Base-by-base conservation (phyloP, 352 stramenopile genomes). In the Globisporangium parvum region DNA sequence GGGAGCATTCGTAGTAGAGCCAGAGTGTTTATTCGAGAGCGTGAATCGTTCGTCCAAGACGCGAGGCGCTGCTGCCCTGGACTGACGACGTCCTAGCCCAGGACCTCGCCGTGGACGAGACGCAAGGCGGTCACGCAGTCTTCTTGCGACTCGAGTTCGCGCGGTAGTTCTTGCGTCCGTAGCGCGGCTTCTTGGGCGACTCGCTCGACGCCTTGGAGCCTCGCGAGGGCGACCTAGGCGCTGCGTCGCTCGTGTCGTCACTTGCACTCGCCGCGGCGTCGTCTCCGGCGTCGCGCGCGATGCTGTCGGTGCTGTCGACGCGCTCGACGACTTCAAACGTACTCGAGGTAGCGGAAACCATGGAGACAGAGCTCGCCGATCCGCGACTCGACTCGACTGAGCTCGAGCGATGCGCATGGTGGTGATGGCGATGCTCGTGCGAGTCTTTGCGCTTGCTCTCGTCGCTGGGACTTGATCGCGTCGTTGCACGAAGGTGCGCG, bases 131-230 rank as follows among this genome's bases (percentile, higher is more conserved):
- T 14, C 62, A 77, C 44, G 51, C 41, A 40, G 57, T 71, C 58
- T 87, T 87, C 61, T 85, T 87, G 47, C 77, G 74, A 41, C 61
- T 73, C 21, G 66, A 82, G 48, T 87, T 80, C 10, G 80, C 77
- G 40, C 79, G 79, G 59, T 91, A 91, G 57, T 91, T 75, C 60
- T 89, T 90, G 21, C 80, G 67, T 1, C 80, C 83, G 51, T 93
- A 93, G 31, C 80, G 69, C 31, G 24, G 21, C 47, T 87, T 90
- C 57, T 82, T 82, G 23, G 67, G 65, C 3, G 69, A 79, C n/a
- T 50, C 62, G 23, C 39, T 45, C 39, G 45, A 49, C 2, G 40
- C 54, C 63, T 59, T 69, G 6, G 67, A 37, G 58, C 63, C 65
- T 62, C 70, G 69, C 20, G 59, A 37, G n/a, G 75, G 70, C 23